Conservation (phyloP, 108 stramenopile genomes). For the Stephanodiscus triporus region DNA sequence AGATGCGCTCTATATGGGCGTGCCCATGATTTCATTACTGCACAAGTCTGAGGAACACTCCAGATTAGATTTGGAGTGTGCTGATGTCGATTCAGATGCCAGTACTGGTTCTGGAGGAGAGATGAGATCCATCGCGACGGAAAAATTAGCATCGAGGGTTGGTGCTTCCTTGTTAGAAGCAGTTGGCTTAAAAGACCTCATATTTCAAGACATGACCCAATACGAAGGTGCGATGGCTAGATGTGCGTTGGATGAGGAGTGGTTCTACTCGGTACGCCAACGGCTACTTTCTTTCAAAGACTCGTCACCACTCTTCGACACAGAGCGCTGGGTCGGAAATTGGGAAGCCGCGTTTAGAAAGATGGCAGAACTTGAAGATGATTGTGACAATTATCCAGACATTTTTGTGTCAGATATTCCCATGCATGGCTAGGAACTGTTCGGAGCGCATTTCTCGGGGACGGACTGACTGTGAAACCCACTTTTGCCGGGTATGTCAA, state of each 20-base stretch:
- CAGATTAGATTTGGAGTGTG: background rate
- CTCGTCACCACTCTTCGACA: slow-evolving; percentile 55
- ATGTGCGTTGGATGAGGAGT: slow-evolving; percentile 50
- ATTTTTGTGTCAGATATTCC: slow-evolving; percentile 20
- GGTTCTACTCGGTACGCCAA: slow-evolving; percentile 38
- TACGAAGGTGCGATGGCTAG: slow-evolving; percentile 77
- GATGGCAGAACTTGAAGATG: slow-evolving; percentile 12
- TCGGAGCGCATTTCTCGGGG: too few species aligned
- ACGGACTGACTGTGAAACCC: too few species aligned
- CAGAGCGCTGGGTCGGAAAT: slow-evolving; percentile 54
- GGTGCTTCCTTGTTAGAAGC: slow-evolving; percentile 71
- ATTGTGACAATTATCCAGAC: slow-evolving; percentile 16
- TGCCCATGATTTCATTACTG: slow-evolving; percentile 79
- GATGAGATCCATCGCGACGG: slow-evolving; percentile 41
- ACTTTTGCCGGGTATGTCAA: too few species aligned
- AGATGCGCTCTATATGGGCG: slow-evolving; percentile 56
- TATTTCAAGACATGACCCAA: slow-evolving; percentile 45
- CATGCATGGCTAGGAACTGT: background rate
- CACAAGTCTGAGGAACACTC: slow-evolving; percentile 6
- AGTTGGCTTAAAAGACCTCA: slow-evolving; percentile 56
- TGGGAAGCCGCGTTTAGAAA: slow-evolving; percentile 46
- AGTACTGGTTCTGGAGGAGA: slow-evolving; percentile 3
- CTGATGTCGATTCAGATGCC: background rate
- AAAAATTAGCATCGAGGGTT: slow-evolving; percentile 83
- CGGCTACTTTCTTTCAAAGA: slow-evolving; percentile 13